phyloP scores from a whole-genome alignment of 2,329 filamentous ascomycete species.

The Dryadomyces sulphureus region DNA sequence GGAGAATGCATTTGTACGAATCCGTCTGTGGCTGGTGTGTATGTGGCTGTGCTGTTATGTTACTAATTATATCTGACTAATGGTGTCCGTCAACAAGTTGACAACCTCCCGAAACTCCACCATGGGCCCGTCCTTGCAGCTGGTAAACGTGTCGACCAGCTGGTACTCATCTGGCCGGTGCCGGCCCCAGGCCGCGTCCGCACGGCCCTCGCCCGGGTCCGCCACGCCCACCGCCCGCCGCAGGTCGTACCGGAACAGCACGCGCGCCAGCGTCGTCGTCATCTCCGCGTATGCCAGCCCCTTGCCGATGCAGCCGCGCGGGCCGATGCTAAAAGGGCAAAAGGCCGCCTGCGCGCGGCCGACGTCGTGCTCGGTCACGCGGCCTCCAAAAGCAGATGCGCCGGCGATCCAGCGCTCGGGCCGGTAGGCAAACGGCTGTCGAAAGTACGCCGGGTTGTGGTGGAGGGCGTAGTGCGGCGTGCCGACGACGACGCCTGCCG shows the following conservation, averaged over 20 bases:
- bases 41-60: too few species aligned
- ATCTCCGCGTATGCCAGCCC: conserved; percentile 53
- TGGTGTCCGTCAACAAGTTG: background rate
- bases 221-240: conserved; percentile 30
- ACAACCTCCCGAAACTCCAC: conserved; percentile 37
- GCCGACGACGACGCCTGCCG: conserved; percentile 46
- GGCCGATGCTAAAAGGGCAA: conserved; percentile 58
- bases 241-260: conserved; percentile 48
- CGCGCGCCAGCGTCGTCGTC: conserved; percentile 44
- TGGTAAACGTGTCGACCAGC: conserved; percentile 58
- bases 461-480: conserved; percentile 55
- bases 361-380: conserved; percentile 34
- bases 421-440: conserved; percentile 39
- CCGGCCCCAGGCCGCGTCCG: conserved; percentile 35
- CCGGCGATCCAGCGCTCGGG: conserved; percentile 53
- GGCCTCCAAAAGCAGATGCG: conserved; percentile 14
- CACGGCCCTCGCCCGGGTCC: conserved; percentile 37
- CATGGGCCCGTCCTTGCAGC: conserved; percentile 55
- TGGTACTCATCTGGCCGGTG: conserved; percentile 49
- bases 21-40: too few species aligned
- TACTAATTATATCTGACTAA: too few species aligned
- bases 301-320: conserved; percentile 60
- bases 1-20: too few species aligned
- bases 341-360: conserved; percentile 50
- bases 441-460: conserved; percentile 49